A percentile compares a stretch with the other conserved stretches of the same genome.
phyloP scores from a whole-genome alignment of 306 rosid species.

The Cucumis hystrix region DNA sequence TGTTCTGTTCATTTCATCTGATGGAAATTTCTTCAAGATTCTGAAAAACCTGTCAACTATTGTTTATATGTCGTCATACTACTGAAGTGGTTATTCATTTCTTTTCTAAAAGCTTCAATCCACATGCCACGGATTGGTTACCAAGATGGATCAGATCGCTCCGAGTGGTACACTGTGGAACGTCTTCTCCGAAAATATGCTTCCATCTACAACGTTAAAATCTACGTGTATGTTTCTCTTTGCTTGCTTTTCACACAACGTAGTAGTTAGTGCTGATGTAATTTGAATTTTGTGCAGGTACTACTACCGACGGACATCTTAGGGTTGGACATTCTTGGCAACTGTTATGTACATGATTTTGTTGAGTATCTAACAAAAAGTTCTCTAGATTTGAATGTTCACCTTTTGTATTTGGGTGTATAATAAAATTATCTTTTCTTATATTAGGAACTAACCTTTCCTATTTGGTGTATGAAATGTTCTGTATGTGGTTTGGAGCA shows the following conservation, averaged over 20 bases:
- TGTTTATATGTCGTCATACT: background rate
- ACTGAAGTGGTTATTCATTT: background rate
- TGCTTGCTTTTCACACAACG: constrained; percentile 1
- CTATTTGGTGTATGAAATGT: too few relatives aligned
- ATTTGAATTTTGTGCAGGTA: constrained; percentile 38
- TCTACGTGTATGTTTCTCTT: constrained; percentile 44
- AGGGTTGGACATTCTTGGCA: background rate
- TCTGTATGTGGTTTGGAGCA: too few relatives aligned
- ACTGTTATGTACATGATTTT: background rate
- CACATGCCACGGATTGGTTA: constrained; percentile 96
- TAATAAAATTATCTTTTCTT: background rate
- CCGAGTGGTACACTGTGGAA: constrained; percentile 86
- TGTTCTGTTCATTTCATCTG: background rate
- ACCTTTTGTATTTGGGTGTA: background rate
- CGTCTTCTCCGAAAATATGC: constrained; percentile 86
- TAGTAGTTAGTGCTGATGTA: background rate
- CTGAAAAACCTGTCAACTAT: background rate
- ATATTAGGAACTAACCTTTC: too few relatives aligned
- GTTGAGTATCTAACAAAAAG: background rate
- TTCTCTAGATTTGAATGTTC: background rate
- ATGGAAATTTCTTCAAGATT: background rate
- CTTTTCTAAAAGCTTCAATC: constrained; percentile 45
- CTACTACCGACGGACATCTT: constrained; percentile 42
- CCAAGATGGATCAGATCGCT: constrained; percentile 86
- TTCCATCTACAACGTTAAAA: constrained; percentile 44